phyloP scores from a whole-genome alignment of 495 filamentous ascomycete species.

The Astrothelium subdiscretum region DNA sequence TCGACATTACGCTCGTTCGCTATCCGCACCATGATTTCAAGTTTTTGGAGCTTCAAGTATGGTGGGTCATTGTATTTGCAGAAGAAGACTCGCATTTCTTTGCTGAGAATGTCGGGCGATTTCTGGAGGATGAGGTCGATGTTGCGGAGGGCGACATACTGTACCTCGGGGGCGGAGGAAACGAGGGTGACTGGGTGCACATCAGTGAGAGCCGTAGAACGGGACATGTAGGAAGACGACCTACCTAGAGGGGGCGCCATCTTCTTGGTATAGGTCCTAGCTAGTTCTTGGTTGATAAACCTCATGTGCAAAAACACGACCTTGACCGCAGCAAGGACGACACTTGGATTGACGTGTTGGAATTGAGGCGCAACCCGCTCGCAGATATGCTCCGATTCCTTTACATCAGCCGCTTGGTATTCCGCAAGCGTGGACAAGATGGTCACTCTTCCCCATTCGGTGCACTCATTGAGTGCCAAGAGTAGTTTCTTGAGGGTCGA shows the following conservation, averaged over 20 bases:
- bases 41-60: constrained; percentile 93
- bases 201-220: constrained; percentile 9
- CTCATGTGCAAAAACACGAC: constrained; percentile 96
- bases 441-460: constrained; percentile 96
- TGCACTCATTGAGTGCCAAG: constrained; percentile 96
- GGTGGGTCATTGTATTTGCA: constrained; percentile 99
- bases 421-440: constrained; percentile 84
- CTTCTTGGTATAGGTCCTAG: constrained; percentile 80
- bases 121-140: constrained; percentile 93
- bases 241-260: constrained; percentile 96
- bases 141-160: constrained; percentile 92
- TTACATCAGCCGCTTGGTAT: constrained; percentile 73
- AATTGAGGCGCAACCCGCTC: constrained; percentile 94
- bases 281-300: constrained; percentile 66
- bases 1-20: constrained; percentile 95
- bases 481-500: constrained; percentile 83
- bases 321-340: constrained; percentile 94
- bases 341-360: constrained; percentile 95
- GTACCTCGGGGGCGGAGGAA: constrained; percentile 90
- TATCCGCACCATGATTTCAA: constrained; percentile 99
- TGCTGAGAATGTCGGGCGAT: constrained; percentile 89
- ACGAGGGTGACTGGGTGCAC: constrained; percentile 71
- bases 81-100: constrained; percentile 96
- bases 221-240: constrained; percentile 15
- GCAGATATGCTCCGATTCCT: constrained; percentile 97